Evolutionary conservation across 148 eudicot genomes (phyloP), one percentile per base, ranked within the genome.

Genomic region (Rheum nobile): DNA sequence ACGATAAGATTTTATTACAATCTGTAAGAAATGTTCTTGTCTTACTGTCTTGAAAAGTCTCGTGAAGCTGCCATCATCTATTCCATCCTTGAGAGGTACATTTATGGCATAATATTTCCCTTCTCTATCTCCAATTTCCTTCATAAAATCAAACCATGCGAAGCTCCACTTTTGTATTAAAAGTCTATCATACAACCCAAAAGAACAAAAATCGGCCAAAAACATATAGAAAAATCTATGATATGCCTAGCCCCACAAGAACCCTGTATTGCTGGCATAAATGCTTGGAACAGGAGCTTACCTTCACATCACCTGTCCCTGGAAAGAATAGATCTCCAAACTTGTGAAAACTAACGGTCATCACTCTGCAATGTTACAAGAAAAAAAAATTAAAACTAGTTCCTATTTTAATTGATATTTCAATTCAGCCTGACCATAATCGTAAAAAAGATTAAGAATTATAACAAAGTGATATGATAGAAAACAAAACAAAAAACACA

Each of bases 281-380:
- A 65, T 65, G 41, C 3, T 16, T 9, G 17, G 31, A 65, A 0
- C 10, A 72, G 76, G 63, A 35, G 47, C 70, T 70, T 80, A 91
- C 99, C 99, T 95, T 95, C 57, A 95, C 91, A 86, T 95, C 99
- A 39, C 99, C 99, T 12, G 97, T 90, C 80, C 99, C 99, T 79
- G 99, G 99, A 82, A 95, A 95, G 88, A 95, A 95, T 75, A 77
- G 17, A 86, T 95, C 91, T 65, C 99, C 99, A 75, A 46, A 95
- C 82, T 95, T 95, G 86, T 95, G 99, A 77, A 95, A 95, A 82
- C 99, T 95, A 75, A 90, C 97, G 16, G 99, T 95, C 99, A 95
- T 95, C 75, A 95, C 99, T 84, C 99, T 95, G 92, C 21, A 73
- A 80, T 39, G 74, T 52, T 50, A 74, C 73, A 77, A 55, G 14